Base-by-base conservation (phyloP, 1,284 basidiomycete genomes). In the Moesziomyces antarcticus region DNA sequence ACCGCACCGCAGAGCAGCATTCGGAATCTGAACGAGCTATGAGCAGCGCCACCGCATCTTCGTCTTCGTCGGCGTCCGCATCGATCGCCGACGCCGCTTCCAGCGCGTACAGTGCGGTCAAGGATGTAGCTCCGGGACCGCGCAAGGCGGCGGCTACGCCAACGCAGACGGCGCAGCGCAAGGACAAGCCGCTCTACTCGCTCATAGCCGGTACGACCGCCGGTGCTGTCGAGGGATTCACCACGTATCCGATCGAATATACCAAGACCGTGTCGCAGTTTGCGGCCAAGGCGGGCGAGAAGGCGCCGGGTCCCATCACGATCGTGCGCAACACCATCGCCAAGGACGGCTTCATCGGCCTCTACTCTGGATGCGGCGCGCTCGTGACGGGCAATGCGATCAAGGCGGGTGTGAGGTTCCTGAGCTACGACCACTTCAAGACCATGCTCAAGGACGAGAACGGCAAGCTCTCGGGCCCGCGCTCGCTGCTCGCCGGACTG, bases 341-440 rank as follows among this genome's bases (percentile, higher is more conserved):
- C 16, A 78, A 79, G 37, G 73, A 80, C 40, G 85, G 85, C 11
- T 62, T 85, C 57, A 52, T 62, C 41, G 84, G 84, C 0, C 80
- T 86, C 65, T 85, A 85, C 69, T 74, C 67, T 10, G 81, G 81
- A 10, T 80, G 79, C 27, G 77, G 77, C 25, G 81, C 80, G 5
- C 65, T 83, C 14, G 79, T 80, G 4, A 70, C 79, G 13, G 81
- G 81, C 10, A 82, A 82, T 50, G 79, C 80, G 8, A 74, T 79
- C 73, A 83, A 83, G 65, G 75, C 71, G 2, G 64, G 78, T 13
- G 94, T 99, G 45, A 88, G 96, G 27, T 99, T 99, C 85, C 89
- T 97, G 52, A 92, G 91, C 73, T 99, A 98, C 85, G 95, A 98
- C 83, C 89, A 92, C 83, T 96, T 96, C 87, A 98, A 99, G 86